Evolutionary conservation across 768 basidiomycete genomes (phyloP).

Genomic region (Tubosaeta sp.): DNA sequence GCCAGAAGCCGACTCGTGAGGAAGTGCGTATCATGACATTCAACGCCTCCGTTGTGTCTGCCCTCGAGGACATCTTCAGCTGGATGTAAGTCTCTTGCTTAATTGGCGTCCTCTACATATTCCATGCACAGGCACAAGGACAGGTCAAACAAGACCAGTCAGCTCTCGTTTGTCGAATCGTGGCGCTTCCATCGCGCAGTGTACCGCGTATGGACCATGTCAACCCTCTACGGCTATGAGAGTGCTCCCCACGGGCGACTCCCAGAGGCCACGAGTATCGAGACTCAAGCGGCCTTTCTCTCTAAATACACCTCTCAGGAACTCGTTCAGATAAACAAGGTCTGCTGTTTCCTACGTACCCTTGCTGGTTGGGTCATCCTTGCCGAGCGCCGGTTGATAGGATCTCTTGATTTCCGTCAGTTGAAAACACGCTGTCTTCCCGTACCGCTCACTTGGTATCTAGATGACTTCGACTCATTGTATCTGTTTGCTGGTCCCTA

Average conservation of each 20-base stretch:
- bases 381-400: slow-evolving; percentile 1
- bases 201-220: slow-evolving; percentile 11
- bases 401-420: slow-evolving; percentile 13
- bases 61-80: slow-evolving; percentile 17
- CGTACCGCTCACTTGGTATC: background rate
- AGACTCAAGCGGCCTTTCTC: slow-evolving; percentile 12
- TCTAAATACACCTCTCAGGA: slow-evolving; percentile 14
- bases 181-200: slow-evolving; percentile 11
- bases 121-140: slow-evolving; percentile 12
- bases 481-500: slow-evolving; percentile 16
- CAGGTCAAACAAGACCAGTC: slow-evolving; percentile 3
- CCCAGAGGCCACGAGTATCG: background rate
- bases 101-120: background rate
- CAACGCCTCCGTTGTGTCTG: slow-evolving; percentile 8
- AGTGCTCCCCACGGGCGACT: background rate
- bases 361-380: slow-evolving; percentile 5
- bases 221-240: slow-evolving; percentile 4
- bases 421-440: background rate
- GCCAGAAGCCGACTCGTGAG: slow-evolving; percentile 11
- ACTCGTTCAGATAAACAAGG: slow-evolving; percentile 13
- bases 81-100: slow-evolving; percentile 6
- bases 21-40: slow-evolving; percentile 11
- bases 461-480: slow-evolving; percentile 13
- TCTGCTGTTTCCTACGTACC: slow-evolving; percentile 3
- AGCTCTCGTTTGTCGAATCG: slow-evolving; percentile 12